phyloP scores from a whole-genome alignment of 495 filamentous ascomycete species.

The Rhypophila decipiens region DNA sequence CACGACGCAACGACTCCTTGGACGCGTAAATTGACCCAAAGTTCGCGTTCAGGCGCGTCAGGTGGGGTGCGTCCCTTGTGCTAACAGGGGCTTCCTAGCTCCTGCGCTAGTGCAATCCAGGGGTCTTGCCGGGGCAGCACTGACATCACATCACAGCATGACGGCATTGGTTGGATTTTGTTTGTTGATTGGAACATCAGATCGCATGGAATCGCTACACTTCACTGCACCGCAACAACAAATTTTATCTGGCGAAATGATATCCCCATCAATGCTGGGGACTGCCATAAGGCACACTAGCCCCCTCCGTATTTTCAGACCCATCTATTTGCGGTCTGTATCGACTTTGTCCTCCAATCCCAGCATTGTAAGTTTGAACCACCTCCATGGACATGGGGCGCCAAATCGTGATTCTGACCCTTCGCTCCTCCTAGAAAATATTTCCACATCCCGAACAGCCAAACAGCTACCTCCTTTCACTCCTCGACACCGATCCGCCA shows the following conservation, averaged over 20 bases:
- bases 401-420: constrained; percentile 1
- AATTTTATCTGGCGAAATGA: too few relatives aligned
- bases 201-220: too few relatives aligned
- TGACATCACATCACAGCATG: background rate
- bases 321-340: constrained; percentile 12
- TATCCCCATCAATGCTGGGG: too few relatives aligned
- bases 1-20: background rate
- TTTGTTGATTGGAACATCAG: too few relatives aligned
- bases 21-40: constrained; percentile 25
- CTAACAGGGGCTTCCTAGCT: background rate
- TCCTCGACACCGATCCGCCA: constrained; percentile 70
- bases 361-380: constrained; percentile 40
- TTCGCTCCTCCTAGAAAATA: constrained; percentile 54
- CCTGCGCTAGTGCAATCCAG: background rate
- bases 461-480: constrained; percentile 56
- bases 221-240: too few relatives aligned
- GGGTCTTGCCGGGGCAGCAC: constrained; percentile 8
- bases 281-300: too few relatives aligned
- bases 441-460: constrained; percentile 47
- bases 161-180: constrained; percentile 1
- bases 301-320: too few relatives aligned
- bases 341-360: constrained; percentile 38
- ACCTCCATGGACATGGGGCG: too few relatives aligned
- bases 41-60: constrained; percentile 21
- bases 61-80: constrained; percentile 15